Evolutionary conservation across 208 protist species (phyloP).

Genomic region (Crithidia acanthocephali): DNA sequence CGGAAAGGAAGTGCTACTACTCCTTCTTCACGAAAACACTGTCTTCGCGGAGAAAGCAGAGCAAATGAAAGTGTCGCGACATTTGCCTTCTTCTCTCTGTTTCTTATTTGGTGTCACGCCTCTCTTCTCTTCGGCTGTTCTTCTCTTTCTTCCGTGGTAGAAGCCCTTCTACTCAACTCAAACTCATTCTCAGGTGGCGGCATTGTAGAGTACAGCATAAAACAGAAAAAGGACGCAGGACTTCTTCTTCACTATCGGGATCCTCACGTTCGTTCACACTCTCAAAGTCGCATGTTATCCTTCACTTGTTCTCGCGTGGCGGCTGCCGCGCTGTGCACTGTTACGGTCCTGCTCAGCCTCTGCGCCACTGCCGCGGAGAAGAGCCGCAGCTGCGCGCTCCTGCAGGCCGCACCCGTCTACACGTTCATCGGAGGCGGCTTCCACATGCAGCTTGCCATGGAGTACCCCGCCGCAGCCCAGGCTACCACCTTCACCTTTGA

Average conservation of each 20-base stretch:
- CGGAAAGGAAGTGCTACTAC: no score
- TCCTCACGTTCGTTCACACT: background rate
- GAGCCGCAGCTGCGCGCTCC: constrained; percentile 18
- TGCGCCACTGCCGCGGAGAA: background rate
- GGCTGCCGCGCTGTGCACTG: background rate
- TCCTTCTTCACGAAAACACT: no score
- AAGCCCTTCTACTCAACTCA: no score
- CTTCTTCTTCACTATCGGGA: no score
- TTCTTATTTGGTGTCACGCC: no score
- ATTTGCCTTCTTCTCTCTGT: no score
- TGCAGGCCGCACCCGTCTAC: constrained; percentile 18
- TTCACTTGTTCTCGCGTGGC: background rate
- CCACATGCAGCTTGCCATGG: constrained; percentile 79
- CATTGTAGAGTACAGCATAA: background rate
- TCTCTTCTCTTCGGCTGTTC: no score
- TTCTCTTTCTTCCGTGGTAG: background rate
- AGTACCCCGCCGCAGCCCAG: constrained; percentile 44
- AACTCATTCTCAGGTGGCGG: no score
- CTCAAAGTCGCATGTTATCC: background rate
- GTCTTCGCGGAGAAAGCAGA: no score
- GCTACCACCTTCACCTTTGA: constrained; percentile 40
- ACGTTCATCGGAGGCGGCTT: constrained; percentile 62
- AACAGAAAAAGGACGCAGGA: no score
- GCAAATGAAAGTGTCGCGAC: no score
- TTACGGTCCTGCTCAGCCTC: background rate